These are phyloP conservation scores for Aspergillus piperis DNA, from an alignment of 2,329 filamentous ascomycete species.

Conservation along the genomic window DNA sequence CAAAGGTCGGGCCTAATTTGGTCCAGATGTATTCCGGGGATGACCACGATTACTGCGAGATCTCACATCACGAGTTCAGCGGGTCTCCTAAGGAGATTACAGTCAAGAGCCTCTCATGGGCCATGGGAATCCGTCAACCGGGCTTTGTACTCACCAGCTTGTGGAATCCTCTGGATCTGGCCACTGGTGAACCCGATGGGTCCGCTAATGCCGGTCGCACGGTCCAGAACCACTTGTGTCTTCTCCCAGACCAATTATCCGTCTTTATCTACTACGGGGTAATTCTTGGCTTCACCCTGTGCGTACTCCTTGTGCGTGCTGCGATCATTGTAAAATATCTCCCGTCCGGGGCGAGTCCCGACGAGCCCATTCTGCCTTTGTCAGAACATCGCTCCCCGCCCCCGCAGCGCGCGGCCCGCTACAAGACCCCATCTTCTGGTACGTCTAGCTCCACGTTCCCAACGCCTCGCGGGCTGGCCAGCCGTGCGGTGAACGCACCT, in stretches of 20 bases:
- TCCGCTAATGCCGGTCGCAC: conserved; percentile 50
- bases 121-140: conserved; percentile 87
- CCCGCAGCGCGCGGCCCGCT: conserved; percentile 25
- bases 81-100: conserved; percentile 75
- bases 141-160: conserved; percentile 87
- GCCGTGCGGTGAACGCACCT: conserved; percentile 27
- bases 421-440: conserved; percentile 29
- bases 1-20: conserved; percentile 73
- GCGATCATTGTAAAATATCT: conserved; percentile 31
- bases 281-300: conserved; percentile 58
- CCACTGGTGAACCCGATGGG: conserved; percentile 36
- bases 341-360: conserved; percentile 12
- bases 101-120: conserved; percentile 92
- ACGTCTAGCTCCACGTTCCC: conserved; percentile 35
- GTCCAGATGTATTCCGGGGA: conserved; percentile 90
- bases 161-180: conserved; percentile 80
- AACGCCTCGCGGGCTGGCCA: conserved; percentile 31
- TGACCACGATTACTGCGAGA: conserved; percentile 96
- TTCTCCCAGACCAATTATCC: conserved; percentile 82
- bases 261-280: conserved; percentile 79
- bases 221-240: conserved; percentile 83
- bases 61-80: conserved; percentile 72
- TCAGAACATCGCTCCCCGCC: conserved; percentile 29
- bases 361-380: conserved; percentile 31
- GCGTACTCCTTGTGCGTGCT: conserved; percentile 51